These are phyloP conservation scores for Chlamydomonas incerta DNA, from an alignment of 139 green algal genomes.

Conservation along the genomic window DNA sequence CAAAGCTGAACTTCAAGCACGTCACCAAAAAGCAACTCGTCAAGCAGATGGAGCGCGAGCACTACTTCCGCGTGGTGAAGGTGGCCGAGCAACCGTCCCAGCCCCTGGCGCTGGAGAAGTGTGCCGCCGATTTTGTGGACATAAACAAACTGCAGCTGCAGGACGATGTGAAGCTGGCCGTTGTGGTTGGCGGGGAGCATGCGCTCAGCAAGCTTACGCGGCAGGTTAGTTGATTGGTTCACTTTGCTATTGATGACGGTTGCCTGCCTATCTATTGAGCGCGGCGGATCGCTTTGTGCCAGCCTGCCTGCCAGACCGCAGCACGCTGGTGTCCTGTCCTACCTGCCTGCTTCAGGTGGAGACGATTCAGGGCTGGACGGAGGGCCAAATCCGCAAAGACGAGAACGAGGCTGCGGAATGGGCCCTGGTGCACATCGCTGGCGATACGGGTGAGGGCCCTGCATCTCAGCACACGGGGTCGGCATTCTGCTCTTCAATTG, in stretches of 20 bases:
- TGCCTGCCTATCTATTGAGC: neutral
- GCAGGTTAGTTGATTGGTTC: neutral
- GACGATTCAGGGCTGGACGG: neutral
- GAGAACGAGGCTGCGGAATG: slow-evolving; percentile 10
- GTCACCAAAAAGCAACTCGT: neutral
- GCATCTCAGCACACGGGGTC: neutral
- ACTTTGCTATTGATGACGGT: neutral
- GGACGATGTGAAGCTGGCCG: slow-evolving; percentile 19
- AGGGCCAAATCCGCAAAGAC: neutral
- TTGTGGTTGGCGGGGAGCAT: slow-evolving; percentile 3
- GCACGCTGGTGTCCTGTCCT: neutral
- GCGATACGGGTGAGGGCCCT: neutral
- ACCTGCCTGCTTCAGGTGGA: slow-evolving; percentile 5
- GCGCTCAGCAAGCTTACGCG: neutral
- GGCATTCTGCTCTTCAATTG: neutral
- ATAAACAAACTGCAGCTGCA: slow-evolving; percentile 11
- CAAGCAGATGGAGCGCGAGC: neutral
- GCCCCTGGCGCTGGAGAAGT: neutral
- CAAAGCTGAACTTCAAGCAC: neutral
- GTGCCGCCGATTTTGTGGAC: neutral
- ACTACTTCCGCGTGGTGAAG: neutral
- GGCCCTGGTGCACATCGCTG: neutral
- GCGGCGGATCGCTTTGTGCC: neutral
- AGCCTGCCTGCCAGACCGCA: neutral
- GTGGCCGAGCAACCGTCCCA: slow-evolving; percentile 2